These are phyloP conservation scores for Sindora glabra DNA, from an alignment of 306 rosid genomes.

Conservation along the genomic window DNA sequence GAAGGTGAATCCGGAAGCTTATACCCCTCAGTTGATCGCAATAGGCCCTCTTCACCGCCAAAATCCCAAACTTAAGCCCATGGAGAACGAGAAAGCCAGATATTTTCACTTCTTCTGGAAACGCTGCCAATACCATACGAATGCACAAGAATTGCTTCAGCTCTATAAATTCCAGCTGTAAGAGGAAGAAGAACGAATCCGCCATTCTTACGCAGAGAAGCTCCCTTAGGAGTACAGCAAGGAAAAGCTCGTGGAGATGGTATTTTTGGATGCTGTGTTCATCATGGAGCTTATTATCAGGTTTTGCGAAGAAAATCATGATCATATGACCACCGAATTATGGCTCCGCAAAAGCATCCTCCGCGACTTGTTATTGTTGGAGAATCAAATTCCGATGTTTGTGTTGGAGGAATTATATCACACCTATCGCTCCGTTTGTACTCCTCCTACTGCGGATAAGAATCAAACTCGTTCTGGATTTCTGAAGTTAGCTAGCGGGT, in stretches of 20 bases:
- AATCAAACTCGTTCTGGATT: neutral
- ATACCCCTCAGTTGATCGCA: conserved; percentile 17
- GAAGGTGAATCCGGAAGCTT: conserved; percentile 1
- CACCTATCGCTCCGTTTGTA: no score
- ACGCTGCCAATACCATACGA: no score
- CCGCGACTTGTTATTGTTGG: conserved; percentile 23
- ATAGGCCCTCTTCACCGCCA: conserved; percentile 18
- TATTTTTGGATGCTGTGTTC: neutral
- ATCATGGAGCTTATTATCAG: neutral
- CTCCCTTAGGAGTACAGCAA: neutral
- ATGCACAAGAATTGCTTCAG: neutral
- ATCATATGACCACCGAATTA: conserved; percentile 8
- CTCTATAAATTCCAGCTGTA: neutral
- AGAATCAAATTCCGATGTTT: conserved; percentile 29
- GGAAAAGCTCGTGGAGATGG: neutral
- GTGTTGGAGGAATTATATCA: conserved; percentile 6
- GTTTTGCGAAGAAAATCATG: no score
- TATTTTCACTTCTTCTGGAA: neutral
- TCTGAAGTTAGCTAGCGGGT: neutral
- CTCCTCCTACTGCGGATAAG: accelerated
- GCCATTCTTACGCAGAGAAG: neutral
- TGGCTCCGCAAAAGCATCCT: conserved; percentile 15
- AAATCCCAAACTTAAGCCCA: neutral
- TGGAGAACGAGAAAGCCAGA: neutral
- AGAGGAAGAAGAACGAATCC: neutral